Conservation (phyloP, 1,284 basidiomycete genomes). For the Rhodotorula sp. region DNA sequence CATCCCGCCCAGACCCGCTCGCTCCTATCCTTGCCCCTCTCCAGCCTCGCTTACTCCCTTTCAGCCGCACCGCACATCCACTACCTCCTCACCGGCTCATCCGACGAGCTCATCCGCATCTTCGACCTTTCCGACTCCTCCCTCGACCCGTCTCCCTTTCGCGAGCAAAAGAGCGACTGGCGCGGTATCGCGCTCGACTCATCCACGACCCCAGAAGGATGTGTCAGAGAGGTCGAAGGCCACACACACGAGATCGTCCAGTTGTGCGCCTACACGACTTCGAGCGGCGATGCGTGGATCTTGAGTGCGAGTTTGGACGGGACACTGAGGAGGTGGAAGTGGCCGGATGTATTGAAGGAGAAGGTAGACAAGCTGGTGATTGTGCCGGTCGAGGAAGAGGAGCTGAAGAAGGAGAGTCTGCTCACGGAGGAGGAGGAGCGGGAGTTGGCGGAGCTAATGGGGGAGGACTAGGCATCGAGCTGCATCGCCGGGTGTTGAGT, state of each 20-base stretch:
- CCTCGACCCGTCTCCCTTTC: slow-evolving; percentile 23
- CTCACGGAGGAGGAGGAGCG: slow-evolving; percentile 39
- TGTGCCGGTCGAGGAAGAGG: slow-evolving; percentile 17
- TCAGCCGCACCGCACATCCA: slow-evolving; percentile 46
- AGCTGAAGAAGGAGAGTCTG: slow-evolving; percentile 22
- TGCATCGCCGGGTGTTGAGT: neutral
- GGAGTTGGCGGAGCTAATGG: slow-evolving; percentile 39
- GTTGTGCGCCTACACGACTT: slow-evolving; percentile 66
- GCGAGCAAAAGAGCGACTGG: slow-evolving; percentile 17
- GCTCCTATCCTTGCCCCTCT: slow-evolving; percentile 64
- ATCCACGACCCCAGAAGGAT: slow-evolving; percentile 32
- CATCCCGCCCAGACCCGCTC: slow-evolving; percentile 69
- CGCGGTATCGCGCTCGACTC: slow-evolving; percentile 18
- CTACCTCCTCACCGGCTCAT: slow-evolving; percentile 65
- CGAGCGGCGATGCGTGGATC: slow-evolving; percentile 61
- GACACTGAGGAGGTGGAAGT: slow-evolving; percentile 69
- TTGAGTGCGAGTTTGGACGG: slow-evolving; percentile 78
- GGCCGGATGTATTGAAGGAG: slow-evolving; percentile 26
- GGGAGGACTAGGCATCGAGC: slow-evolving; percentile 15
- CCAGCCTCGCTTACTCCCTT: slow-evolving; percentile 56
- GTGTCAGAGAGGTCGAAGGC: slow-evolving; percentile 65
- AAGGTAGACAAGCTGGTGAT: slow-evolving; percentile 21
- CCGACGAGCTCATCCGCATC: slow-evolving; percentile 74
- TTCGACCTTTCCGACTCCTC: slow-evolving; percentile 43
- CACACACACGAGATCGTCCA: slow-evolving; percentile 83